Percentiles rank a stretch among this genome's conserved stretches.
These are phyloP conservation scores for Orbilia javanica DNA, from an alignment of 2,329 filamentous ascomycete genomes.

Conservation along the genomic window DNA sequence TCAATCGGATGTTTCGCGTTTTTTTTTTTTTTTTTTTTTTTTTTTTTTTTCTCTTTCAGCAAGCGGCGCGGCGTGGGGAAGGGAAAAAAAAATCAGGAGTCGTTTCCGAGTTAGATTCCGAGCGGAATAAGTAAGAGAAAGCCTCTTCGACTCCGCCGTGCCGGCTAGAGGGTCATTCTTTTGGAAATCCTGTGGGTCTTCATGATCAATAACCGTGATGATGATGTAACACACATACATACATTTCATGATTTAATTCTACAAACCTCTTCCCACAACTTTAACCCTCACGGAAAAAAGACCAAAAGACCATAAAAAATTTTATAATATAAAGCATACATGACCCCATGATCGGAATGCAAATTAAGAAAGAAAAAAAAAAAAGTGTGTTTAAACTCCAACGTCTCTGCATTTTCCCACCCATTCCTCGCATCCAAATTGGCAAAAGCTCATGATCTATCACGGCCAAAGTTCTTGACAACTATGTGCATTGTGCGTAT, in stretches of 20 bases:
- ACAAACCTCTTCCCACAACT: background rate
- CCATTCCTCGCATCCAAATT: background rate
- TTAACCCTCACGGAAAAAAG: too few species aligned
- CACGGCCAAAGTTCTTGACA: background rate
- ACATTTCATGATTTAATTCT: background rate
- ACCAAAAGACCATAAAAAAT: too few species aligned
- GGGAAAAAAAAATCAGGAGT: background rate
- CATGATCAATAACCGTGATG: background rate
- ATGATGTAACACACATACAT: too few species aligned
- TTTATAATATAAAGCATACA: slow-evolving; percentile 1
- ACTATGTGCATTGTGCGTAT: background rate
- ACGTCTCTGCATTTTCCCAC: background rate
- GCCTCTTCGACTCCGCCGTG: background rate
- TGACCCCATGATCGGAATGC: slow-evolving; percentile 1
- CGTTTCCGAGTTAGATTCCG: slow-evolving; percentile 19
- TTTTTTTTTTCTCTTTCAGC: too few species aligned
- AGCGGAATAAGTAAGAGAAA: background rate
- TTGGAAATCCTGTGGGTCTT: background rate
- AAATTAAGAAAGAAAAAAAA: too few species aligned
- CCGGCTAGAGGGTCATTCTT: background rate
- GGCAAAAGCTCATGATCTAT: background rate
- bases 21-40: too few species aligned
- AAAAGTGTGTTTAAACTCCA: too few species aligned
- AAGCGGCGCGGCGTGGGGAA: background rate
- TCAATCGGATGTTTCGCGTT: slow-evolving; percentile 22